phyloP scores from a whole-genome alignment of 768 basidiomycete species.

The Lentinula sp. region DNA sequence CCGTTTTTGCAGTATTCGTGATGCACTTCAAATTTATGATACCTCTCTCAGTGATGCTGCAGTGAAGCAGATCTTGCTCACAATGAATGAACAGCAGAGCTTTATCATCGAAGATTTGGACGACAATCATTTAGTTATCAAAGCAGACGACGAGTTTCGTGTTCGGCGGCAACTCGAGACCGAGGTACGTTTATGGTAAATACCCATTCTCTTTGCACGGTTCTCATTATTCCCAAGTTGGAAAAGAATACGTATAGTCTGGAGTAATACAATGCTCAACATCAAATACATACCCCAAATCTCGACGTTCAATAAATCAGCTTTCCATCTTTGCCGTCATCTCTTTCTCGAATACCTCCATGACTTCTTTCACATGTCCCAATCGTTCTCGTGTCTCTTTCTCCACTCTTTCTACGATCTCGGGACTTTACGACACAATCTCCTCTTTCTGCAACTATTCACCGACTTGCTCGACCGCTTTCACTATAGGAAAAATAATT shows the following conservation, averaged over 20 bases:
- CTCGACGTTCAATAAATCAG: neutral
- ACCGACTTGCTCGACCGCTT: slow-evolving; percentile 29
- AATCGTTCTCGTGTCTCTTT: slow-evolving; percentile 4
- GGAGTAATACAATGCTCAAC: slow-evolving; percentile 26
- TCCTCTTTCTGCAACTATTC: slow-evolving; percentile 33
- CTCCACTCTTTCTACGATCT: neutral
- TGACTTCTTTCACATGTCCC: slow-evolving; percentile 41
- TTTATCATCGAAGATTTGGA: slow-evolving; percentile 89
- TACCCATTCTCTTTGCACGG: neutral
- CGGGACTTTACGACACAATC: neutral
- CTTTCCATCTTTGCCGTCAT: slow-evolving; percentile 1
- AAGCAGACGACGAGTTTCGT: slow-evolving; percentile 73
- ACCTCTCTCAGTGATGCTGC: slow-evolving; percentile 62
- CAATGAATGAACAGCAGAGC: slow-evolving; percentile 72
- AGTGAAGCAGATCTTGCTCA: slow-evolving; percentile 81
- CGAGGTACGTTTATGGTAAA: slow-evolving; percentile 46
- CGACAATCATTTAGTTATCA: slow-evolving; percentile 77
- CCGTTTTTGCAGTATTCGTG: slow-evolving; percentile 12
- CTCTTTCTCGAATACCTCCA: neutral
- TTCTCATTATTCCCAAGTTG: slow-evolving; percentile 34
- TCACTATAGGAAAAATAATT: slow-evolving; percentile 50
- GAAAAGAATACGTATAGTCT: slow-evolving; percentile 85
- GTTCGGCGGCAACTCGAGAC: slow-evolving; percentile 67
- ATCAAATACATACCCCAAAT: neutral
- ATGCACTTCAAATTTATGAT: neutral